Evolutionary conservation across 768 basidiomycete species (phyloP), one percentile per base, ranked within the genome.

Genomic region (Cystobasidium ongulense): DNA sequence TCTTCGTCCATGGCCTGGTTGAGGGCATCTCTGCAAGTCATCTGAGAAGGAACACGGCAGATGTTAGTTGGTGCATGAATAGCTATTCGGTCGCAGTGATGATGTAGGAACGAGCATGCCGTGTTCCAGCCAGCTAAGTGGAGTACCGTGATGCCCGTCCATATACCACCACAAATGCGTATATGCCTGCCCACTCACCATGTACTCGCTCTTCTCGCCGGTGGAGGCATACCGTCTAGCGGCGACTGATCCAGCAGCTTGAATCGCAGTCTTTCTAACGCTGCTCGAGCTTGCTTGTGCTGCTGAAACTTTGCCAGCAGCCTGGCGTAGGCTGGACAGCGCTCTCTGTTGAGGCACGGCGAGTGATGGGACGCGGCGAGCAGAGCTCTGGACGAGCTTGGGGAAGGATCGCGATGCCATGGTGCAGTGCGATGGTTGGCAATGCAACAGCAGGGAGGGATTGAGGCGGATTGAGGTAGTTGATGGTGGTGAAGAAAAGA

Each of bases 1-100:
- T 99, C 96, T 84, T 99, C 96, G 84, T 97, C 96, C 91, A 99
- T 93, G 33, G 96, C 96, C 70, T 88, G 83, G 83, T 97, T 98
- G 76, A 99, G 88, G 53, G 96, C 96, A 71, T 99, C 96, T 80
- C 96, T 91, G 75, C 96, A 95, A 70, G 93, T 98, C 94, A 95
- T 92, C 92, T 93, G 72, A 3, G 57, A 15, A 46, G 36, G 29
- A 7, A 11, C 36, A 18, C 10, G 2, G 38, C 23, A 36, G 35
- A 3, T 21, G 38, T 15, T 59, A 54, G 52, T n/a, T n/a, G 25
- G 11, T 13, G 13, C 11, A 11, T n/a, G 13, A 27, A 13, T 31
- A 11, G 29, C 11, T 31, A 59, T 27, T 31, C n/a, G 13, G 11
- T 38, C 23, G 35, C 15, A 11, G 18, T 3, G 36, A 13, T 7